A percentile compares a stretch with the other conserved stretches of the same genome.
phyloP scores from a whole-genome alignment of 106 monocot genomes.

The Iris macrosiphon region DNA sequence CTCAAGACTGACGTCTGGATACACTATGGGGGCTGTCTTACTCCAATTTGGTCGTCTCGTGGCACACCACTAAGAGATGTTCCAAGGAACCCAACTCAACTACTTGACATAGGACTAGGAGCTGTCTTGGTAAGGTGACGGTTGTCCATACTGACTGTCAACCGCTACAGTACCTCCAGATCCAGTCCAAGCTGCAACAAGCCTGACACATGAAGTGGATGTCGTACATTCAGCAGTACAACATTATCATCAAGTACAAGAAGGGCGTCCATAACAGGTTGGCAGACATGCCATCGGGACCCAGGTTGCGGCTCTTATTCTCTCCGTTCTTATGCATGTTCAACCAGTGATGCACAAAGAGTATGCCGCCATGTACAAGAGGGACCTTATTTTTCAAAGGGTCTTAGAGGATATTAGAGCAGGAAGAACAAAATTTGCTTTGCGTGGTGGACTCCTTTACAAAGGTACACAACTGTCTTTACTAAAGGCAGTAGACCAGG shows the following conservation, averaged over 20 bases:
- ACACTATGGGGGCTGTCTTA: constrained; percentile 9
- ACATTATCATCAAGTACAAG: constrained; percentile 14
- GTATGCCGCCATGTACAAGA: not conserved
- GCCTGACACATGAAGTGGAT: constrained; percentile 10
- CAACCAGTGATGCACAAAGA: not conserved
- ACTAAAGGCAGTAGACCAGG: no score
- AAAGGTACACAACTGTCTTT: not conserved
- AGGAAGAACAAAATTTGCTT: not conserved
- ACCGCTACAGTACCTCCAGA: constrained; percentile 5
- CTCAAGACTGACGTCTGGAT: constrained; percentile 1
- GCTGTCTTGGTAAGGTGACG: constrained; percentile 5
- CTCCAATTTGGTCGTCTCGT: constrained; percentile 4
- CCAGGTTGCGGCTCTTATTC: not conserved
- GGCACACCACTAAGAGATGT: constrained; percentile 3
- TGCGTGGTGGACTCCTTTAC: not conserved
- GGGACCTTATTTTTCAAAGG: no score
- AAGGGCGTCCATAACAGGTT: constrained; percentile 6
- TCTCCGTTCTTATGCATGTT: not conserved
- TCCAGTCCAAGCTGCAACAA: constrained; percentile 1
- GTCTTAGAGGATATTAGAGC: not conserved
- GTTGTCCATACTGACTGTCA: constrained; percentile 6
- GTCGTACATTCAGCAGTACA: constrained; percentile 4
- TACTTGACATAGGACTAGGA: constrained; percentile 14
- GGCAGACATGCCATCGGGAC: constrained; percentile 4
- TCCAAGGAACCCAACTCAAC: not conserved